Evolutionary conservation across 1,139 yeast genomes (phyloP).

Genomic region (Taphrina confusa): DNA sequence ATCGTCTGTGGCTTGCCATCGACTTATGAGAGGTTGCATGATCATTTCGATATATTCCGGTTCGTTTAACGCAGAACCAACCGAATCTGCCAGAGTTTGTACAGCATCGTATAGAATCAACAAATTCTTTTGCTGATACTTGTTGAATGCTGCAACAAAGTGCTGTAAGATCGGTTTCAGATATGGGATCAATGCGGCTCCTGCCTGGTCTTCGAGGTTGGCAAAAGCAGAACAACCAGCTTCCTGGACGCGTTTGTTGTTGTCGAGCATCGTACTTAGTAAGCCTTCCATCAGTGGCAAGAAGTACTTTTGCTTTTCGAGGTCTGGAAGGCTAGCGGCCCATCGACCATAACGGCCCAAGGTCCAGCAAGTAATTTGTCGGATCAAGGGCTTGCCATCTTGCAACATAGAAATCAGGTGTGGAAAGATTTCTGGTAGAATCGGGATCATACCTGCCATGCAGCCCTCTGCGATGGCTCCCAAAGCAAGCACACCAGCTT

Average conservation of each 20-base stretch:
- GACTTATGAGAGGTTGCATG: constrained; percentile 75
- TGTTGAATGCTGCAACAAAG: constrained; percentile 69
- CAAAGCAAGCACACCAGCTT: constrained; percentile 88
- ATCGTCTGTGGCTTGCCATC: constrained; percentile 75
- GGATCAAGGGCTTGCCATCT: constrained; percentile 77
- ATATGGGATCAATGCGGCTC: constrained; percentile 59
- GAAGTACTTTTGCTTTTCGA: constrained; percentile 66
- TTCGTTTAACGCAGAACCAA: constrained; percentile 50
- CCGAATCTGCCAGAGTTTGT: constrained; percentile 83
- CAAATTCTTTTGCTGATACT: constrained; percentile 79
- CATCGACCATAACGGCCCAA: constrained; percentile 79
- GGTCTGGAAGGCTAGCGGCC: constrained; percentile 55
- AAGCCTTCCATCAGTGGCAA: constrained; percentile 71
- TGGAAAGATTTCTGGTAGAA: constrained; percentile 79
- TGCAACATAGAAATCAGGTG: constrained; percentile 75
- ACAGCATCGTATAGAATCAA: constrained; percentile 84
- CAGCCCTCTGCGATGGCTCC: constrained; percentile 96
- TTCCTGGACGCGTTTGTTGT: constrained; percentile 88
- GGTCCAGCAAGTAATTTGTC: constrained; percentile 96
- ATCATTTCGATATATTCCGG: constrained; percentile 60
- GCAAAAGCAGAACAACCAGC: constrained; percentile 89
- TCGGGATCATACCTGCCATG: constrained; percentile 63
- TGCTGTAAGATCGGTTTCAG: constrained; percentile 68
- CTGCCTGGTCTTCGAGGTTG: constrained; percentile 75
- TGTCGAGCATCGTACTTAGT: constrained; percentile 54